These are phyloP conservation scores for Penicillium herquei DNA, from an alignment of 495 filamentous ascomycete species.

Conservation along the genomic window DNA sequence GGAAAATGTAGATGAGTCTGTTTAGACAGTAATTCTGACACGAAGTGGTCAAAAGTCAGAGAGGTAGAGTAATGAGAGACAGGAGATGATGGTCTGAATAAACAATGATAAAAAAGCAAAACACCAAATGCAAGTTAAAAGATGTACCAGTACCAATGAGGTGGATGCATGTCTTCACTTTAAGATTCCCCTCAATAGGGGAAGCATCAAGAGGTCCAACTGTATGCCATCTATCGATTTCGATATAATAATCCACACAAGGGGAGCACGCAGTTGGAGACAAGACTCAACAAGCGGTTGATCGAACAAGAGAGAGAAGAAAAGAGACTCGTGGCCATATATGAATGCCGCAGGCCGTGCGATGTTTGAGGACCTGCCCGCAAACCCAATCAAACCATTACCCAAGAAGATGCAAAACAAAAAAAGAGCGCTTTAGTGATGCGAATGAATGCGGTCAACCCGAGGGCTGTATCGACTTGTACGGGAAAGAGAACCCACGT, in stretches of 20 bases:
- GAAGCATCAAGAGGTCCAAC: neutral
- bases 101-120: neutral
- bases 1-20: slow-evolving; percentile 18
- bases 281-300: slow-evolving; percentile 3
- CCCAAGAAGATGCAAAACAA: neutral
- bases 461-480: slow-evolving; percentile 45
- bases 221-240: neutral
- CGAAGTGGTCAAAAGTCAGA: slow-evolving; percentile 8
- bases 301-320: slow-evolving; percentile 18
- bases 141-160: neutral
- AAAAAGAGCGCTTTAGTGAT: slow-evolving; percentile 26
- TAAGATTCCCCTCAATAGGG: neutral
- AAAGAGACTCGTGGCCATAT: slow-evolving; percentile 37
- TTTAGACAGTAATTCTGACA: slow-evolving; percentile 15
- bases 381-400: slow-evolving; percentile 27
- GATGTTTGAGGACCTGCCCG: slow-evolving; percentile 29
- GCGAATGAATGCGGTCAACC: slow-evolving; percentile 40
- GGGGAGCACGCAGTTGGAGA: neutral
- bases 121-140: neutral
- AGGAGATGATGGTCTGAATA: slow-evolving; percentile 20
- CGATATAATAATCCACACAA: neutral
- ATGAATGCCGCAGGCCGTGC: slow-evolving; percentile 20
- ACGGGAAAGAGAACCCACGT: slow-evolving; percentile 50
- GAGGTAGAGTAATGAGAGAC: slow-evolving; percentile 18
- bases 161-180: neutral